Evolutionary conservation across 23 red algal species (phyloP).

Genomic region (Pyropia haitanensis): DNA sequence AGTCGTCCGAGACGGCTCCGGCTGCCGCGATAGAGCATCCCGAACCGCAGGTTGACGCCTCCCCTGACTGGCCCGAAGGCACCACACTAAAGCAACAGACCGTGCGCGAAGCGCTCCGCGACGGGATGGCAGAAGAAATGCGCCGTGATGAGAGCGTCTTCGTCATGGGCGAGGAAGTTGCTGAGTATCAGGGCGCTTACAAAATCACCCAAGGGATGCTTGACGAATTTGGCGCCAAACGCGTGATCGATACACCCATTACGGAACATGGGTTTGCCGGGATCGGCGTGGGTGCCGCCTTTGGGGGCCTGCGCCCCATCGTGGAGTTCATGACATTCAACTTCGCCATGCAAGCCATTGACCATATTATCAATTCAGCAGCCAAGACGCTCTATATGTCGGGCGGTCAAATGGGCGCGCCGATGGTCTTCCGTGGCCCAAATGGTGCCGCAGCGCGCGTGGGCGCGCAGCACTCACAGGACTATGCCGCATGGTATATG

Average conservation of each 20-base stretch:
- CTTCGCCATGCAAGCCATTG: constrained; percentile 64
- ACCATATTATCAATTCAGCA: constrained; percentile 55
- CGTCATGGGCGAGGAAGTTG: constrained; percentile 45
- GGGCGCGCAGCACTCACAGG: constrained; percentile 47
- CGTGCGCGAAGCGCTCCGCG: constrained; percentile 18
- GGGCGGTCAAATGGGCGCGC: constrained; percentile 17
- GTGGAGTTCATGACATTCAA: constrained; percentile 63
- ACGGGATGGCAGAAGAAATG: constrained; percentile 18
- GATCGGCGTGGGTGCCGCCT: constrained; percentile 32
- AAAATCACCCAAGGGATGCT: constrained; percentile 32
- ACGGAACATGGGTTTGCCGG: constrained; percentile 42
- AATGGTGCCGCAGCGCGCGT: constrained; percentile 40
- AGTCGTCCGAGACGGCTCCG: no score
- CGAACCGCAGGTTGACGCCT: no score
- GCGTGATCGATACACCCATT: constrained; percentile 47
- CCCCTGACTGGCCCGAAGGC: no score
- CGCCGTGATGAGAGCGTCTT: constrained; percentile 18
- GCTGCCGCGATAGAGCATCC: no score
- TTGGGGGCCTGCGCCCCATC: constrained; percentile 24
- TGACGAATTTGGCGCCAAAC: constrained; percentile 26
- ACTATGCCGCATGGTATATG: constrained; percentile 39
- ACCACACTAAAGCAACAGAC: no score
- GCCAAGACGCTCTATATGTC: constrained; percentile 50
- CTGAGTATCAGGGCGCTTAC: constrained; percentile 45
- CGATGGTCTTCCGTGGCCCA: constrained; percentile 51